phyloP scores from a whole-genome alignment of 2,329 filamentous ascomycete species.

The Penicillium expansum region DNA sequence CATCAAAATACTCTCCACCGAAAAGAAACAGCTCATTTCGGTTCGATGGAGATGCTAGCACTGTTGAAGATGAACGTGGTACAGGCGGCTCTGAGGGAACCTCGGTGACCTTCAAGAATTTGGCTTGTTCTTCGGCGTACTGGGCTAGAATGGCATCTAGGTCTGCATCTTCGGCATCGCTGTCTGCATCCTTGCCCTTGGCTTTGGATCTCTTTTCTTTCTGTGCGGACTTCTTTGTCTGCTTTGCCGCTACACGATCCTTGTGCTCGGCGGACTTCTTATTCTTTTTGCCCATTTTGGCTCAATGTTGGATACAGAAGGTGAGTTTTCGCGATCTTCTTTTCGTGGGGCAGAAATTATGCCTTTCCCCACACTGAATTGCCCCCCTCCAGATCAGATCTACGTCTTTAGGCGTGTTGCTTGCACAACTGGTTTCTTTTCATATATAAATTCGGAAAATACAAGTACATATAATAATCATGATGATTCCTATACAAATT shows the following conservation, averaged over 20 bases:
- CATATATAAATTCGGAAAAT: neutral
- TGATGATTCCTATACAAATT: neutral
- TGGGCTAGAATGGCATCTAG: slow-evolving; percentile 90
- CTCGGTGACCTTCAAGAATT: slow-evolving; percentile 92
- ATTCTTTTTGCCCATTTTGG: slow-evolving; percentile 52
- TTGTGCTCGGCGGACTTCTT: slow-evolving; percentile 58
- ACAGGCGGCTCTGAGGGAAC: slow-evolving; percentile 68
- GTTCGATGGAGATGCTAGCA: slow-evolving; percentile 82
- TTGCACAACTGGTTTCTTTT: neutral
- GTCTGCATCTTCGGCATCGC: slow-evolving; percentile 88
- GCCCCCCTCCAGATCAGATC: slow-evolving; percentile 3
- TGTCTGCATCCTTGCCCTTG: slow-evolving; percentile 67
- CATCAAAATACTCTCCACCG: slow-evolving; percentile 95
- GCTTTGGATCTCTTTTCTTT: slow-evolving; percentile 78
- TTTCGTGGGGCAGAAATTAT: slow-evolving; percentile 25
- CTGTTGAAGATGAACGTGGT: slow-evolving; percentile 72
- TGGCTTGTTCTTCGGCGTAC: slow-evolving; percentile 88
- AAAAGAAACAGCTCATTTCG: slow-evolving; percentile 86
- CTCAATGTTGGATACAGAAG: slow-evolving; percentile 3
- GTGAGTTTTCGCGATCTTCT: slow-evolving; percentile 8
- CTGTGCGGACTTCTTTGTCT: slow-evolving; percentile 74
- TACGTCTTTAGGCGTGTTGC: neutral
- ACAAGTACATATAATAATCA: neutral
- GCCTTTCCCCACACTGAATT: slow-evolving; percentile 21
- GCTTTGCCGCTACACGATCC: slow-evolving; percentile 64